Conservation (phyloP, 306 rosid species). For the Prunus fruticosa region DNA sequence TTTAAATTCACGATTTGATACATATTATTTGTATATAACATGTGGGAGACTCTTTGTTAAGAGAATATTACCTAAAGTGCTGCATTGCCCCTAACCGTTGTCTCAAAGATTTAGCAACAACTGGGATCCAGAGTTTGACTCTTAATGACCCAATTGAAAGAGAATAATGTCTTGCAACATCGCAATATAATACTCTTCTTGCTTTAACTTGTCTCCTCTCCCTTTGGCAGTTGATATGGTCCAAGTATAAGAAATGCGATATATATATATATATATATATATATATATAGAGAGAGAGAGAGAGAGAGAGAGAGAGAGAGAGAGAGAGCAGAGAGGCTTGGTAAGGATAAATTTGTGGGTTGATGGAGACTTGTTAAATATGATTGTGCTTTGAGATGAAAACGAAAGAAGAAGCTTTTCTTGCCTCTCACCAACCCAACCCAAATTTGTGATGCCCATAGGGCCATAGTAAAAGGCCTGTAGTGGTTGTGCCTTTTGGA, state of each 20-base stretch:
- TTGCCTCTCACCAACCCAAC: conserved; percentile 83
- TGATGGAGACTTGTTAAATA: conserved; percentile 32
- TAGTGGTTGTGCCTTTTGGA: conserved; percentile 39
- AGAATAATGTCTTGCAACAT: not conserved
- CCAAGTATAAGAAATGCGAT: not conserved
- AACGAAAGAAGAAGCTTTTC: conserved; percentile 39
- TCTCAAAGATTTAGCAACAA: not conserved
- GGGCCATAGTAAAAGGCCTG: conserved; percentile 43
- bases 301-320: not conserved
- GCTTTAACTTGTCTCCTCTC: not conserved
- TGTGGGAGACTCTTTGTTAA: not conserved
- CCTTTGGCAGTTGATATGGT: not conserved
- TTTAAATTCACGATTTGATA: too few relatives aligned
- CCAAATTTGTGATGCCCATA: conserved; percentile 42
- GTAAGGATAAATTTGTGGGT: conserved; percentile 24
- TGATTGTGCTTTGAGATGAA: conserved; percentile 47
- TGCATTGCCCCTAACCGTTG: not conserved
- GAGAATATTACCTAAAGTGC: not conserved
- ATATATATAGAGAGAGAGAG: too few relatives aligned
- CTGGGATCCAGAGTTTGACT: not conserved
- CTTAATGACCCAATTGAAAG: not conserved
- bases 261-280: too few relatives aligned
- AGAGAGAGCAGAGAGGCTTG: not conserved
- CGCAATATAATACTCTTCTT: too few relatives aligned
- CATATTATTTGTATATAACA: too few relatives aligned